A percentile compares a stretch with the other conserved stretches of the same genome.
Conservation (phyloP, 306 rosid genomes). For the Trichosanthes truncata region DNA sequence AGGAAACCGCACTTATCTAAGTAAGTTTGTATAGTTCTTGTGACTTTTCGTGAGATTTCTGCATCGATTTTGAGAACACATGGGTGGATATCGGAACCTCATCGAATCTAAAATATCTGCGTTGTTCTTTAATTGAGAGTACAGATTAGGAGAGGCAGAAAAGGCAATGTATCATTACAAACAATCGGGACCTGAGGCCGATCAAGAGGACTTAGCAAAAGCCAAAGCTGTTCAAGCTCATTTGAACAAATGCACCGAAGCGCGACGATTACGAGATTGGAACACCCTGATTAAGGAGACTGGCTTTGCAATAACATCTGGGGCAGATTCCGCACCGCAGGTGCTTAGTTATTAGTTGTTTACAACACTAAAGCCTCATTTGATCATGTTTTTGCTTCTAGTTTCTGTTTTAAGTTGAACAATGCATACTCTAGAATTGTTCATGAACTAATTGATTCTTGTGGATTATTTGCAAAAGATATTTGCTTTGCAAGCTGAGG, state of each 20-base stretch:
- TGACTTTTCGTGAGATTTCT: not conserved
- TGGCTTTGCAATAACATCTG: conserved; percentile 27
- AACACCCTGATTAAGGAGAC: conserved; percentile 52
- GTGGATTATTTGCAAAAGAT: conserved; percentile 34
- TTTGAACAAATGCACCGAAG: conserved; percentile 61
- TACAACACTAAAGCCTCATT: not conserved
- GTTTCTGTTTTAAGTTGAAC: not conserved
- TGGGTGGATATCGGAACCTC: not conserved
- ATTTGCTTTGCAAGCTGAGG: conserved; percentile 74
- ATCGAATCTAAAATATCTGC: not conserved
- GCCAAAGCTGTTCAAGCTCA: conserved; percentile 45
- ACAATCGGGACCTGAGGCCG: conserved; percentile 77
- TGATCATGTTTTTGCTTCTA: not conserved
- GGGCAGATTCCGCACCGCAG: conserved; percentile 82
- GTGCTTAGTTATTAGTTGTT: conserved; percentile 19
- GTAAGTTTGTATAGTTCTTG: not conserved
- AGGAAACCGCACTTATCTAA: not conserved
- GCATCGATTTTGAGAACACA: not conserved
- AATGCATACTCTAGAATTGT: not conserved
- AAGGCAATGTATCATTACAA: conserved; percentile 69
- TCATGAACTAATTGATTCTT: not conserved
- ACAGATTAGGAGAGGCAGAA: conserved; percentile 72
- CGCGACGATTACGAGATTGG: conserved; percentile 74
- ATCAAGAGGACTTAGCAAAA: conserved; percentile 59
- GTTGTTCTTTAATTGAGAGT: not conserved